Conservation (phyloP, 306 rosid species). For the Inga leiocalycina region DNA sequence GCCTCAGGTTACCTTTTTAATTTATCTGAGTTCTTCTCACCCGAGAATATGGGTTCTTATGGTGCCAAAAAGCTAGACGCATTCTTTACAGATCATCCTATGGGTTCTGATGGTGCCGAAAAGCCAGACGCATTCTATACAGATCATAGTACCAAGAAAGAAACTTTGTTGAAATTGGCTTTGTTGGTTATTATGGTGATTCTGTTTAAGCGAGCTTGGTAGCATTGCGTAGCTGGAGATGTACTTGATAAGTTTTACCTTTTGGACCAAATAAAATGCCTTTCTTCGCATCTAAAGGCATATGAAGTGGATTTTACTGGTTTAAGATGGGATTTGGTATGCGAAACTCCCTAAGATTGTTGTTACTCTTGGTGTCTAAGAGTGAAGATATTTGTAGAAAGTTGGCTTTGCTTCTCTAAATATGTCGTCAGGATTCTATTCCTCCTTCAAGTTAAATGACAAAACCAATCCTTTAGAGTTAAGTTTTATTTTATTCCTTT, state of each 20-base stretch:
- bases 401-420: background rate
- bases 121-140: conserved; percentile 2
- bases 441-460: too few species aligned
- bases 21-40: conserved; percentile 50
- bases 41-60: conserved; percentile 36
- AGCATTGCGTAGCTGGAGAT: background rate
- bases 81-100: conserved; percentile 22
- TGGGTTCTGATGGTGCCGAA: conserved; percentile 39
- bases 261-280: background rate
- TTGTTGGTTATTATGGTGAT: conserved; percentile 62
- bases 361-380: background rate
- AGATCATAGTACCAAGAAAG: conserved; percentile 38
- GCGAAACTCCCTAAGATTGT: background rate
- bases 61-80: conserved; percentile 34
- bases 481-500: too few species aligned
- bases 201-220: conserved; percentile 56
- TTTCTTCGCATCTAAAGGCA: background rate
- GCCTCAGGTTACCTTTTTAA: conserved; percentile 48
- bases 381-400: background rate
- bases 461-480: too few species aligned
- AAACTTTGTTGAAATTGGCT: conserved; percentile 72
- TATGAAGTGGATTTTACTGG: conserved; percentile 23
- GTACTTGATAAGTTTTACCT: background rate
- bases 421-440: background rate
- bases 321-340: background rate